These are phyloP conservation scores for Aciculosporium take DNA, from an alignment of 2,329 filamentous ascomycete species.

Conservation along the genomic window DNA sequence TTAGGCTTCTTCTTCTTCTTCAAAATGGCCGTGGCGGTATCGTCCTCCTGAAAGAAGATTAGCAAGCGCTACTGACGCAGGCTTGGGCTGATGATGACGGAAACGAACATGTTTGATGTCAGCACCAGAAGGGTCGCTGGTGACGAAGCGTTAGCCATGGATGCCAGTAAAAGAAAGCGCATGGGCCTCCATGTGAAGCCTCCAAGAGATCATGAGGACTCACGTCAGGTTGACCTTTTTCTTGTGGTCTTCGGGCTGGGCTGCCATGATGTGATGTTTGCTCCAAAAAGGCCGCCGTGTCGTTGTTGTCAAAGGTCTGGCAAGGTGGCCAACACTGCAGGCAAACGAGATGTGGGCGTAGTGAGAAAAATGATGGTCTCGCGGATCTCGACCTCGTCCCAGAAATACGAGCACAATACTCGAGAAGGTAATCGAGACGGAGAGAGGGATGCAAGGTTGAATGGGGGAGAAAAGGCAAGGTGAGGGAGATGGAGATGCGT, in stretches of 20 bases:
- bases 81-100: constrained; percentile 10
- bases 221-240: constrained; percentile 76
- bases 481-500: constrained; percentile 7
- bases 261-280: constrained; percentile 47
- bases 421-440: constrained; percentile 3
- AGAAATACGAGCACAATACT: neutral
- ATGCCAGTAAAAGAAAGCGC: neutral
- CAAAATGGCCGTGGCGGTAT: constrained; percentile 87
- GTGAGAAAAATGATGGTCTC: neutral
- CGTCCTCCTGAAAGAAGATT: constrained; percentile 53
- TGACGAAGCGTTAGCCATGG: constrained; percentile 5
- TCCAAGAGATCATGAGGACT: constrained; percentile 20
- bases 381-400: neutral
- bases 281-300: constrained; percentile 17
- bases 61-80: constrained; percentile 9
- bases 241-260: constrained; percentile 55
- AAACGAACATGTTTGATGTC: constrained; percentile 68
- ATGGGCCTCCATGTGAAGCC: neutral
- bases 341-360: neutral
- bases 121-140: constrained; percentile 75
- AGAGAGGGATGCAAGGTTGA: constrained; percentile 7
- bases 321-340: constrained; percentile 10
- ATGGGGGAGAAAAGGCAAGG: neutral
- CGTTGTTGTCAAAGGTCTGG: constrained; percentile 11
- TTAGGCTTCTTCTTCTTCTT: constrained; percentile 99